Percentiles rank a stretch among this genome's conserved stretches.
Evolutionary conservation across 148 eudicot species (phyloP).

Genomic region (Rhododendron molle): DNA sequence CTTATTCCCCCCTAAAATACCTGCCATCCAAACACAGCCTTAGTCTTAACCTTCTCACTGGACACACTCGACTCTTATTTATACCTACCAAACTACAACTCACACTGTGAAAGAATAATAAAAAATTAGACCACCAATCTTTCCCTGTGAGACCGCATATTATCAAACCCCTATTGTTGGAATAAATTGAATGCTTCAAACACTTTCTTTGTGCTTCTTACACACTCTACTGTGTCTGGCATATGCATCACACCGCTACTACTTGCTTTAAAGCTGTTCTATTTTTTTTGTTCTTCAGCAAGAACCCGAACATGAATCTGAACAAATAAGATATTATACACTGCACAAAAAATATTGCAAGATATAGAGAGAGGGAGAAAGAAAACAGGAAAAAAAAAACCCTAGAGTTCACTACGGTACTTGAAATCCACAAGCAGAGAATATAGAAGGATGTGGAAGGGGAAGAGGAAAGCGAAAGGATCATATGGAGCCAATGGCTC

Average conservation of each 20-base stretch:
- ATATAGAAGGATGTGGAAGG: background rate
- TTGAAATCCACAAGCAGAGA: background rate
- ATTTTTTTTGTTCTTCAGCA: background rate
- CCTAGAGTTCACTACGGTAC: background rate
- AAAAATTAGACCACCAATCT: background rate
- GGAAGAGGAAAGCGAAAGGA: background rate
- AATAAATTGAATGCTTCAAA: background rate
- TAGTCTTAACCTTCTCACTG: no score
- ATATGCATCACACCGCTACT: background rate
- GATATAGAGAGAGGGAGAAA: background rate
- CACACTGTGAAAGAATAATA: no score
- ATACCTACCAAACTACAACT: no score
- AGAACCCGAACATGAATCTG: background rate
- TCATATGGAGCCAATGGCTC: background rate
- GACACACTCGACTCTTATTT: no score
- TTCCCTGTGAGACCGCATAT: background rate
- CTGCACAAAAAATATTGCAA: background rate
- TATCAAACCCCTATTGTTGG: background rate
- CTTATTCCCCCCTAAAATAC: no score
- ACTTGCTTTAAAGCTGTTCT: background rate
- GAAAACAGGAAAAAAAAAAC: background rate
- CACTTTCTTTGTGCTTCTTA: background rate
- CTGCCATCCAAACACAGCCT: no score
- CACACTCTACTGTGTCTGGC: background rate
- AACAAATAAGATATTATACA: background rate